These are phyloP conservation scores for Akanthomyces uredinophilus DNA, from an alignment of 2,329 filamentous ascomycete species.

Conservation along the genomic window DNA sequence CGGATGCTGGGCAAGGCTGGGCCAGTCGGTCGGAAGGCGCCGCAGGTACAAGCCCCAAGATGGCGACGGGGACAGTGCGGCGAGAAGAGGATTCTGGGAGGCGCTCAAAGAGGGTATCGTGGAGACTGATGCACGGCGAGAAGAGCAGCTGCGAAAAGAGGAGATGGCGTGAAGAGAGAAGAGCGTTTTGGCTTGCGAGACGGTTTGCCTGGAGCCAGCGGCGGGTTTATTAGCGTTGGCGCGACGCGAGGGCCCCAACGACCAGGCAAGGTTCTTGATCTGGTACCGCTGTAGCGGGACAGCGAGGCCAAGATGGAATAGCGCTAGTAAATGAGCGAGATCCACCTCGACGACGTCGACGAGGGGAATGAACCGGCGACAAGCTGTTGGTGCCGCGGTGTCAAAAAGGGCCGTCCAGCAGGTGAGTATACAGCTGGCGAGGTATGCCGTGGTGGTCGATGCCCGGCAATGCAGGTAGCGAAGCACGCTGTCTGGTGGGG, in stretches of 20 bases:
- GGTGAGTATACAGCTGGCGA: no score
- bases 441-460: no score
- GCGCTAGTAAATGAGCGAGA: not conserved
- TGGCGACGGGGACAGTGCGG: not conserved
- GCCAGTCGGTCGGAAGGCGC: not conserved
- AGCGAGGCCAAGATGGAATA: not conserved
- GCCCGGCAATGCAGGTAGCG: no score
- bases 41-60: not conserved
- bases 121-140: not conserved
- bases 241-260: not conserved
- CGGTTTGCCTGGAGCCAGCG: not conserved
- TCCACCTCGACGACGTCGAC: not conserved
- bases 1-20: not conserved
- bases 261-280: not conserved
- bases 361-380: not conserved
- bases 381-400: not conserved
- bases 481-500: not conserved
- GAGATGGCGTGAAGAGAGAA: conserved; percentile 6
- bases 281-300: not conserved
- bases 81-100: not conserved
- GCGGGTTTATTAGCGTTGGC: not conserved
- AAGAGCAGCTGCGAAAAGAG: not conserved
- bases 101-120: not conserved
- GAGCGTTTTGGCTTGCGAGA: conserved; percentile 1
- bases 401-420: no score